These are phyloP conservation scores for Plasmodium falciparum DNA, from an alignment of 169 alveolate genomes.

Conservation along the genomic window DNA sequence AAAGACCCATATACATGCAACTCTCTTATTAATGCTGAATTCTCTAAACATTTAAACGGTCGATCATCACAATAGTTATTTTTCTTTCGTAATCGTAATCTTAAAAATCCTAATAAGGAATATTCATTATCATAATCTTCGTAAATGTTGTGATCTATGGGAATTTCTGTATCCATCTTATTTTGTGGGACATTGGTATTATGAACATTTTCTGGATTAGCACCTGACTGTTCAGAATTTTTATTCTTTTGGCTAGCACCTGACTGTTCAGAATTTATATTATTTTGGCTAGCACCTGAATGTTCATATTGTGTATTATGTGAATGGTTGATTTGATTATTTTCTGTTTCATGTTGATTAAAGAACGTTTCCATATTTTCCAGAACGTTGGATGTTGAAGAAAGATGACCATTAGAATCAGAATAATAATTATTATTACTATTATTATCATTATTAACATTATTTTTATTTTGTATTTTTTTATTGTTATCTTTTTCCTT, in stretches of 20 bases:
- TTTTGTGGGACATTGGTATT: neutral
- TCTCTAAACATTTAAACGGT: constrained; percentile 80
- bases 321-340: neutral
- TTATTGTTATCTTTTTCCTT: neutral
- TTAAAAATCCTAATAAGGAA: constrained; percentile 89
- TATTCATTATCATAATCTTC: constrained; percentile 79
- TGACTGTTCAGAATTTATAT: neutral
- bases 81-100: constrained; percentile 88
- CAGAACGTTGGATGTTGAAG: neutral
- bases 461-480: neutral
- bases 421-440: neutral
- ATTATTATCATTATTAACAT: neutral
- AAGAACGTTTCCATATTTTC: neutral
- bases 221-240: neutral
- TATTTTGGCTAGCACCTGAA: neutral
- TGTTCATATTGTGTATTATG: neutral
- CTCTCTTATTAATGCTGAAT: constrained; percentile 93
- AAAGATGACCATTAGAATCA: neutral
- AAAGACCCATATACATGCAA: constrained; percentile 93
- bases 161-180: neutral
- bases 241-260: neutral
- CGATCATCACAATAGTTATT: constrained; percentile 76
- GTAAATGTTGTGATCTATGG: neutral
- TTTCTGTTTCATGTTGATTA: neutral
- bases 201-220: neutral